Evolutionary conservation across 2,329 filamentous ascomycete species (phyloP).

Genomic region (Aureobasidium sp.): DNA sequence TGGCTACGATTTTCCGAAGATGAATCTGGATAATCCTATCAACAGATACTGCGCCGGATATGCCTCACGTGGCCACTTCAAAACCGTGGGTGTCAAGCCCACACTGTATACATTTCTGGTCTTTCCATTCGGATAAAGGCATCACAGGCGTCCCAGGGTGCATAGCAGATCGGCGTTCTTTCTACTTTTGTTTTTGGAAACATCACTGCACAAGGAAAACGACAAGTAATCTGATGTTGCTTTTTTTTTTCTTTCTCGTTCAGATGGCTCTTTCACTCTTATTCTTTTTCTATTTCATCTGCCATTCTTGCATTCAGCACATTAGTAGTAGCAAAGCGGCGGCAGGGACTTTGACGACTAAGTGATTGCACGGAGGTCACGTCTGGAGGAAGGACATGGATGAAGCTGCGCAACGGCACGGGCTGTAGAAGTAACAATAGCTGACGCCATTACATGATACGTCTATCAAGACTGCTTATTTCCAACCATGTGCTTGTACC

Average conservation of each 20-base stretch:
- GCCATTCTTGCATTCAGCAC: neutral
- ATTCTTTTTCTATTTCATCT: neutral
- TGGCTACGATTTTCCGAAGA: neutral
- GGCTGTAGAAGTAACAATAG: slow-evolving; percentile 12
- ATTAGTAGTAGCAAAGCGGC: neutral
- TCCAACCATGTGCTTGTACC: neutral
- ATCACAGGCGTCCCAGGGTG: slow-evolving; percentile 10
- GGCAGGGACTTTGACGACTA: neutral
- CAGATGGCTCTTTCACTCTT: neutral
- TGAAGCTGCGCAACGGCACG: neutral
- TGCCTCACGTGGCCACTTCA: neutral
- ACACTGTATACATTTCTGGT: slow-evolving; percentile 2
- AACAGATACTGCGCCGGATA: neutral
- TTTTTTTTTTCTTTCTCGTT: slow-evolving; percentile 9
- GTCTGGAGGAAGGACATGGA: neutral
- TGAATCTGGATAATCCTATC: neutral
- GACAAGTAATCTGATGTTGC: slow-evolving; percentile 3
- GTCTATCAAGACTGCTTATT: neutral
- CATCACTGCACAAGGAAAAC: slow-evolving; percentile 6
- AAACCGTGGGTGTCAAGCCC: neutral
- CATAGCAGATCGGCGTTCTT: slow-evolving; percentile 14
- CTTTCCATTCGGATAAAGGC: slow-evolving; percentile 6
- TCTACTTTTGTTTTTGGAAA: slow-evolving; percentile 14
- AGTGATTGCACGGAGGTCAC: neutral
- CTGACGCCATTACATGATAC: slow-evolving; percentile 5